Evolutionary conservation across 257 asterid genomes (phyloP).

Genomic region (Thymus quinquecostatus): DNA sequence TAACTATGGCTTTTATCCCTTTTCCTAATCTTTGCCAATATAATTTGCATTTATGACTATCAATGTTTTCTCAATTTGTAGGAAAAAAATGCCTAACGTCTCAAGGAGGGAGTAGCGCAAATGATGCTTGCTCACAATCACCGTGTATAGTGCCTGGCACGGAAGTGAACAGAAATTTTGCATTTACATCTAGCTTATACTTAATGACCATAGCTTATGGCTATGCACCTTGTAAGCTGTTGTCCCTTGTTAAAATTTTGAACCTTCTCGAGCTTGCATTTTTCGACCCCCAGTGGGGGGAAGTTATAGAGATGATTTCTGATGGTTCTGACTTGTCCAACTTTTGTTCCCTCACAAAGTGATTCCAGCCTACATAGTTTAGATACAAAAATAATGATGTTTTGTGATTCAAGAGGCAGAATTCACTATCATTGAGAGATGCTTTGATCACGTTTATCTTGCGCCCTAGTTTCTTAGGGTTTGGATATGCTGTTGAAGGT

Average conservation of each 20-base stretch:
- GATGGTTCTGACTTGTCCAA: conserved; percentile 14
- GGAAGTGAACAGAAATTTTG: conserved; percentile 35
- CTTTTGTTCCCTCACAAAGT: background rate
- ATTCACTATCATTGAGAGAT: conserved; percentile 13
- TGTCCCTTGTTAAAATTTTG: conserved; percentile 29
- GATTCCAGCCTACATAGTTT: conserved; percentile 12
- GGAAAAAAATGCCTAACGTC: conserved; percentile 40
- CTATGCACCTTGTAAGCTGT: conserved; percentile 31
- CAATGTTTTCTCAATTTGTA: conserved; percentile 30
- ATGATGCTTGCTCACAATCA: conserved; percentile 22
- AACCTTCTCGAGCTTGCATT: conserved; percentile 6
- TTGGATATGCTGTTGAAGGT: conserved; percentile 12
- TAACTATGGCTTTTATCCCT: background rate
- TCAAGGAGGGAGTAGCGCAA: conserved; percentile 22
- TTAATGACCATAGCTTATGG: conserved; percentile 25
- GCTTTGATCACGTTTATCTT: background rate
- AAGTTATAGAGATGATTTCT: conserved; percentile 33
- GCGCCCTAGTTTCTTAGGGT: background rate
- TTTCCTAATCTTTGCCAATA: background rate
- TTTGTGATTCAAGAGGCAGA: background rate
- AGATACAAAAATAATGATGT: background rate
- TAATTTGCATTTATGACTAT: conserved; percentile 16
- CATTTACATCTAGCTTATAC: conserved; percentile 29
- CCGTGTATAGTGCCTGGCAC: conserved; percentile 18
- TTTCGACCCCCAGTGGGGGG: conserved; percentile 19